Conservation (phyloP, 1,139 yeast species). For the Geotrichum europaeum region DNA sequence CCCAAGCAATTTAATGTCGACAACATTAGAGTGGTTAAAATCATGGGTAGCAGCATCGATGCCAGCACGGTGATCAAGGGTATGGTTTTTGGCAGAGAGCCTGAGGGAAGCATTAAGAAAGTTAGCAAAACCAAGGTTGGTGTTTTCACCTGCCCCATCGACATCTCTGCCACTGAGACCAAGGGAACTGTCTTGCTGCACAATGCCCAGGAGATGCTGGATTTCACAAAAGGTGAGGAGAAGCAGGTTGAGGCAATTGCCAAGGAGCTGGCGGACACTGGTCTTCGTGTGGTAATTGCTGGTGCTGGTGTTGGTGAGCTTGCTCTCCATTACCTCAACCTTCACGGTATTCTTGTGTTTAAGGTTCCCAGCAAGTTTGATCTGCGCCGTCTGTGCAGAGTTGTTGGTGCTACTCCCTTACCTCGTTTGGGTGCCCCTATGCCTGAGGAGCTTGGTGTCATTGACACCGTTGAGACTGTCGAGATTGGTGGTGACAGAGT, state of each 20-base stretch:
- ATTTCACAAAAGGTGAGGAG: constrained; percentile 94
- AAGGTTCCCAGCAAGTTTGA: constrained; percentile 93
- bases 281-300: constrained; percentile 82
- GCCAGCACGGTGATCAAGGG: constrained; percentile 83
- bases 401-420: constrained; percentile 95
- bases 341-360: constrained; percentile 75
- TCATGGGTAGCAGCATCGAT: constrained; percentile 82
- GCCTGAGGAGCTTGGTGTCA: constrained; percentile 86
- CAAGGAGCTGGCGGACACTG: constrained; percentile 76
- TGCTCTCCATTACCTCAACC: constrained; percentile 87
- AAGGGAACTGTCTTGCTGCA: constrained; percentile 94
- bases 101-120: constrained; percentile 80
- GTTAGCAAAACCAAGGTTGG: constrained; percentile 75
- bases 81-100: constrained; percentile 96
- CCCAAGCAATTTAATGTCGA: constrained; percentile 76
- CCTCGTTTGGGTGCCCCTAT: constrained; percentile 94
- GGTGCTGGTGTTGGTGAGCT: constrained; percentile 91
- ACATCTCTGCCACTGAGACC: constrained; percentile 90
- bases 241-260: constrained; percentile 83
- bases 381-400: constrained; percentile 86
- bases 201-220: constrained; percentile 94
- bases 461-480: constrained; percentile 82
- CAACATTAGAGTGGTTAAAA: constrained; percentile 87
- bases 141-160: constrained; percentile 89
- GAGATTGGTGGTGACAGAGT: constrained; percentile 98